Evolutionary conservation across 2,329 filamentous ascomycete genomes (phyloP).

Genomic region (Colletotrichum scovillei): DNA sequence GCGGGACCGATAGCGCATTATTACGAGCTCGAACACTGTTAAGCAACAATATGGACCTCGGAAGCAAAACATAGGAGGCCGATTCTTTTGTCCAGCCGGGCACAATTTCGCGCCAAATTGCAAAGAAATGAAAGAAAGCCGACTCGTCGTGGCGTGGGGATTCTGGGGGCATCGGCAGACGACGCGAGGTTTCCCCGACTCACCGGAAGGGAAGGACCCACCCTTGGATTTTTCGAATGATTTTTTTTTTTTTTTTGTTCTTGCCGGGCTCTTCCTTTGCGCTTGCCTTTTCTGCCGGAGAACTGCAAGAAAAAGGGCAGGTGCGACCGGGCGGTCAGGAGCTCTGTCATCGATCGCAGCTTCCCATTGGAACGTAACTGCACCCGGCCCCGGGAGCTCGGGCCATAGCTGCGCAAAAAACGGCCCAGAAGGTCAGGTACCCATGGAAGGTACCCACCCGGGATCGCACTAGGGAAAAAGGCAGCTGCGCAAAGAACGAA

Average conservation of each 20-base stretch:
- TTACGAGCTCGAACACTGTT: background rate
- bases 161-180: slow-evolving; percentile 25
- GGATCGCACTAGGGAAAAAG: slow-evolving; percentile 1
- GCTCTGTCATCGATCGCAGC: slow-evolving; percentile 12
- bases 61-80: background rate
- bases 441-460: slow-evolving; percentile 1
- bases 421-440: slow-evolving; percentile 14
- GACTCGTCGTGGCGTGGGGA: slow-evolving; percentile 25
- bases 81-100: background rate
- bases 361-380: slow-evolving; percentile 17
- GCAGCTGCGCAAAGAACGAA: background rate
- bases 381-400: slow-evolving; percentile 19
- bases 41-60: background rate
- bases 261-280: background rate
- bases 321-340: slow-evolving; percentile 20
- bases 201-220: slow-evolving; percentile 17
- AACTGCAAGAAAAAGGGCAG: background rate
- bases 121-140: slow-evolving; percentile 7
- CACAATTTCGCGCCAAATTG: slow-evolving; percentile 1
- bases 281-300: slow-evolving; percentile 15
- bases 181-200: slow-evolving; percentile 27
- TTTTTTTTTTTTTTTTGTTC: background rate
- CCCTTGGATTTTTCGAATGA: background rate
- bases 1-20: background rate
- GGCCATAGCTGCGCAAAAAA: slow-evolving; percentile 19